These are phyloP conservation scores for Lactarius evosmus DNA, from an alignment of 768 basidiomycete species.

Conservation along the genomic window DNA sequence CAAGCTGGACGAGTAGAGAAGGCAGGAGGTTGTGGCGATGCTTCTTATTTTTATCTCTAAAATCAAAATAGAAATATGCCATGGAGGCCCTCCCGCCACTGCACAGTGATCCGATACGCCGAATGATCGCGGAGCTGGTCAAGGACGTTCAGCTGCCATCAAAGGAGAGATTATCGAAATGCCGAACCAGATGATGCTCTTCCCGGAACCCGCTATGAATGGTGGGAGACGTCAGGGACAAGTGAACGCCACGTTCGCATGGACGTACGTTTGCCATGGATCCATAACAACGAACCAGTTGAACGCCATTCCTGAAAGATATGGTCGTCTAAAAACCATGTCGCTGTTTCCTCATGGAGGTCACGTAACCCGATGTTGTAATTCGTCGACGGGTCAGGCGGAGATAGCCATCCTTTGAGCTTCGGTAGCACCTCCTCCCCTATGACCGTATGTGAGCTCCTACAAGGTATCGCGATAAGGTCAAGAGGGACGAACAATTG, in stretches of 20 bases:
- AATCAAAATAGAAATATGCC: background rate
- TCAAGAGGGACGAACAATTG: background rate
- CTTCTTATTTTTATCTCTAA: background rate
- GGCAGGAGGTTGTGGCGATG: background rate
- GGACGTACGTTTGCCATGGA: background rate
- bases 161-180: background rate
- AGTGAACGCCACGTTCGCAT: background rate
- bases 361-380: background rate
- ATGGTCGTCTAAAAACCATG: background rate
- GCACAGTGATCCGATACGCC: background rate
- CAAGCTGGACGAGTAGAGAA: background rate
- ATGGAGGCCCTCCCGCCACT: background rate
- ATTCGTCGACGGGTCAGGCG: no score
- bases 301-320: background rate
- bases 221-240: background rate
- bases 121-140: background rate
- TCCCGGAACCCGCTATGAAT: background rate
- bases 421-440: no score
- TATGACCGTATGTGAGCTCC: no score
- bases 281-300: background rate
- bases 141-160: background rate
- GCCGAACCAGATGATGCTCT: background rate
- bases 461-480: no score
- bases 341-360: background rate
- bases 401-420: no score